Percentiles rank a stretch among this genome's conserved stretches.
phyloP scores from a whole-genome alignment of 305 asterid genomes.

The Lippia alba region DNA sequence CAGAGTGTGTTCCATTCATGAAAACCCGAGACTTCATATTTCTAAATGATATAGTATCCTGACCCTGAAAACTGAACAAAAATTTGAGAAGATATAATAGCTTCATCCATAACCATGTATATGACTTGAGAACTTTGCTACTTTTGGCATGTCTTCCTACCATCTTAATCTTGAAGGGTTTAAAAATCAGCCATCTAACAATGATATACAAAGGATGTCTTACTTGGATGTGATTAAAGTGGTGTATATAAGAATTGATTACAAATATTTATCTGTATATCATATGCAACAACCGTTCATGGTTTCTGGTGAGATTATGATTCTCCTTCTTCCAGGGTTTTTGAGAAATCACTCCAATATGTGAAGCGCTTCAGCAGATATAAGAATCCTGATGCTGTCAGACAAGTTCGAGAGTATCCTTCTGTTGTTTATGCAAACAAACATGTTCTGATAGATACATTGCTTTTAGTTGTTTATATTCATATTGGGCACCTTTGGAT shows the following conservation, averaged over 20 bases:
- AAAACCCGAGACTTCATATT: neutral
- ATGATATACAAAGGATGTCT: neutral
- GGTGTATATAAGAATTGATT: neutral
- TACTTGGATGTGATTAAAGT: too few relatives aligned
- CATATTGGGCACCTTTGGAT: neutral
- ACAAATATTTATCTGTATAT: neutral
- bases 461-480: neutral
- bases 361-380: constrained; percentile 98
- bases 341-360: constrained; percentile 95
- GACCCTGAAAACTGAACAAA: neutral
- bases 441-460: neutral
- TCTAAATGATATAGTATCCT: neutral
- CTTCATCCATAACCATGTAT: too few relatives aligned
- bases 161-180: too few relatives aligned
- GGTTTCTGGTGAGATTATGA: constrained; percentile 24
- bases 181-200: too few relatives aligned
- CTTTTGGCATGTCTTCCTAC: too few relatives aligned
- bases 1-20: neutral
- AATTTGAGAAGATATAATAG: neutral
- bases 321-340: constrained; percentile 63
- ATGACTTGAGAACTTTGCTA: too few relatives aligned
- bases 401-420: constrained; percentile 99
- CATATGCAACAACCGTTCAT: neutral
- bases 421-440: constrained; percentile 17
- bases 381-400: constrained; percentile 93